Evolutionary conservation across 1,139 yeast species (phyloP).

Genomic region (Blastobotrys buckinghamii): DNA sequence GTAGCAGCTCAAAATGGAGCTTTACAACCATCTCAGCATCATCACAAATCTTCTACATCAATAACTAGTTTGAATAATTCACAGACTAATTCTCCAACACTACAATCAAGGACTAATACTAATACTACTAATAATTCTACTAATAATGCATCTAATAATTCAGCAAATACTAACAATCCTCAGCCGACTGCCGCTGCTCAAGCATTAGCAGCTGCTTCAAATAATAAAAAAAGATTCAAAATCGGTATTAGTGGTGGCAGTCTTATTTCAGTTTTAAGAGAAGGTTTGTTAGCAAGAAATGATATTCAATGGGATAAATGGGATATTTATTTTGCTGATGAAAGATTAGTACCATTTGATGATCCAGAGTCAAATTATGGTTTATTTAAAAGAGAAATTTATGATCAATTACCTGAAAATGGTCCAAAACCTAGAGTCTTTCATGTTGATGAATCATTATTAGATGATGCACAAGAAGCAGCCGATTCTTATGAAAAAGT

Average conservation of each 20-base stretch:
- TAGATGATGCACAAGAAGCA: conserved; percentile 86
- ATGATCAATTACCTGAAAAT: conserved; percentile 53
- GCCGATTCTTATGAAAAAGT: conserved; percentile 89
- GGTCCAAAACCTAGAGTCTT: conserved; percentile 61
- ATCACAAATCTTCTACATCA: conserved; percentile 5
- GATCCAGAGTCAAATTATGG: conserved; percentile 87
- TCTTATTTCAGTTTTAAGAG: conserved; percentile 72
- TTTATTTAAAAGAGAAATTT: conserved; percentile 71
- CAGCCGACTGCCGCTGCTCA: background rate
- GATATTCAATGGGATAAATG: conserved; percentile 89
- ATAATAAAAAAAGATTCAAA: conserved; percentile 53
- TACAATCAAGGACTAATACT: background rate
- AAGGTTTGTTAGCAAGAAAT: conserved; percentile 69
- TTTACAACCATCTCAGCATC: conserved; percentile 27
- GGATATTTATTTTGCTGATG: conserved; percentile 97
- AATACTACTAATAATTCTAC: background rate
- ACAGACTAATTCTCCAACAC: conserved; percentile 10
- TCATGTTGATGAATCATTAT: conserved; percentile 73
- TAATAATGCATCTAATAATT: background rate
- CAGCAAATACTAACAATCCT: background rate
- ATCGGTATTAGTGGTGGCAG: conserved; percentile 94
- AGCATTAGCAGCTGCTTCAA: background rate
- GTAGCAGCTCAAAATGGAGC: conserved; percentile 77
- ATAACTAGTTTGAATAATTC: background rate
- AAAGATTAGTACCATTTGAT: conserved; percentile 84